These are phyloP conservation scores for Seiridium cupressi DNA, from an alignment of 2,329 filamentous ascomycete species.

Conservation along the genomic window DNA sequence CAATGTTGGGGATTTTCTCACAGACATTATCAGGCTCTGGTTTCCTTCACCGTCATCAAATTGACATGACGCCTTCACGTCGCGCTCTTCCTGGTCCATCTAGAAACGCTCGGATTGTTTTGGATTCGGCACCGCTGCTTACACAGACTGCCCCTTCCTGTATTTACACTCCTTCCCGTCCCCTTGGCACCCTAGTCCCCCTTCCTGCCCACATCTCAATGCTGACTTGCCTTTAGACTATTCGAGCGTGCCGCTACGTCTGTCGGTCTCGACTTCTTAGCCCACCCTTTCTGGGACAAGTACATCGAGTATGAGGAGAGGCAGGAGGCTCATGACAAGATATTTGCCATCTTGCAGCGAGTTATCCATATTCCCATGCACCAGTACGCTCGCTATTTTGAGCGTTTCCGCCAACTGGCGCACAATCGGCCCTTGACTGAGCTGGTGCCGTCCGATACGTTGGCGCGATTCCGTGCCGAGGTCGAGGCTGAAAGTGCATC, in stretches of 20 bases:
- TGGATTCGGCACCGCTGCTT: conserved; percentile 50
- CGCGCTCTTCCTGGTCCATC: conserved; percentile 33
- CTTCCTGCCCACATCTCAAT: conserved; percentile 20
- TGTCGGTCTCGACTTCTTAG: conserved; percentile 89
- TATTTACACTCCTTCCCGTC: conserved; percentile 58
- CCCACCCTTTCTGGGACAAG: conserved; percentile 98
- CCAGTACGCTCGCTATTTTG: conserved; percentile 92
- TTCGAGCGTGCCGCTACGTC: conserved; percentile 85
- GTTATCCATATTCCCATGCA: conserved; percentile 91
- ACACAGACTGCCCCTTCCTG: conserved; percentile 55
- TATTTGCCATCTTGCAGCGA: conserved; percentile 79
- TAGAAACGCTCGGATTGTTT: conserved; percentile 30
- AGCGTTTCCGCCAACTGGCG: conserved; percentile 78
- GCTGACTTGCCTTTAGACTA: conserved; percentile 59
- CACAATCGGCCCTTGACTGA: conserved; percentile 71
- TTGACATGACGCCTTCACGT: conserved; percentile 39
- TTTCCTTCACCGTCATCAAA: conserved; percentile 36
- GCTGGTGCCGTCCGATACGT: conserved; percentile 65
- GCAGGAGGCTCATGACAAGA: conserved; percentile 77
- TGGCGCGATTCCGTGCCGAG: conserved; percentile 69
- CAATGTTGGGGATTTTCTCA: conserved; percentile 61
- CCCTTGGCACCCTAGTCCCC: conserved; percentile 24
- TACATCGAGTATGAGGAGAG: conserved; percentile 97
- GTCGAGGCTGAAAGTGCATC: conserved; percentile 61
- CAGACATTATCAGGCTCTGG: conserved; percentile 62